Evolutionary conservation across 1,284 basidiomycete genomes (phyloP).

Genomic region (Ustilago cynodontis): DNA sequence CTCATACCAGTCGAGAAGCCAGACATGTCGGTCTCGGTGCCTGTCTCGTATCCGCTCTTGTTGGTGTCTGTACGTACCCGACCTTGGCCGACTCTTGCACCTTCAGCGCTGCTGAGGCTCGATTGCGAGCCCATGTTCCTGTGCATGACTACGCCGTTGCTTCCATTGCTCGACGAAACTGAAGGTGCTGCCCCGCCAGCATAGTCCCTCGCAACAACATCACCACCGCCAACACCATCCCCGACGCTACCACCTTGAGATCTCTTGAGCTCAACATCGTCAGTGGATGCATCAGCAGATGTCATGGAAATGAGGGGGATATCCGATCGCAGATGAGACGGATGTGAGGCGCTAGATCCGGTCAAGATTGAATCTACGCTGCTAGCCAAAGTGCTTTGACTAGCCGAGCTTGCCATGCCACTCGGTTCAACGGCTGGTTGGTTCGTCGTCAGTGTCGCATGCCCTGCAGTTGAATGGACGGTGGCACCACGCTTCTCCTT

Average conservation of each 20-base stretch:
- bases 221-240: not conserved
- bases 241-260: slow-evolving; percentile 12
- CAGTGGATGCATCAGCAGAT: slow-evolving; percentile 22
- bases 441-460: slow-evolving; percentile 17
- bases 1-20: slow-evolving; percentile 44
- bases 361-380: slow-evolving; percentile 43
- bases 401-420: slow-evolving; percentile 21
- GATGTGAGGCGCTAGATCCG: slow-evolving; percentile 33
- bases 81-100: not conserved
- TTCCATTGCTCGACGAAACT: slow-evolving; percentile 10
- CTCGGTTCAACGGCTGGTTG: slow-evolving; percentile 4
- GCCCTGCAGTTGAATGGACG: slow-evolving; percentile 2
- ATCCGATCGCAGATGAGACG: slow-evolving; percentile 27
- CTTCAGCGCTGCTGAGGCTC: slow-evolving; percentile 43
- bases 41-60: slow-evolving; percentile 44
- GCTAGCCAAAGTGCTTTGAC: slow-evolving; percentile 33
- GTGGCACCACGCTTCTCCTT: slow-evolving; percentile 4
- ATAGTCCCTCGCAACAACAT: slow-evolving; percentile 27
- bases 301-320: slow-evolving; percentile 53
- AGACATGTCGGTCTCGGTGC: slow-evolving; percentile 50
- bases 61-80: slow-evolving; percentile 14
- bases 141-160: slow-evolving; percentile 16
- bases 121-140: slow-evolving; percentile 30
- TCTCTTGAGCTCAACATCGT: slow-evolving; percentile 4
- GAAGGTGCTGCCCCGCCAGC: slow-evolving; percentile 11